Conservation (phyloP, 2,329 filamentous ascomycete species). For the Colletotrichum orchidophilum region DNA sequence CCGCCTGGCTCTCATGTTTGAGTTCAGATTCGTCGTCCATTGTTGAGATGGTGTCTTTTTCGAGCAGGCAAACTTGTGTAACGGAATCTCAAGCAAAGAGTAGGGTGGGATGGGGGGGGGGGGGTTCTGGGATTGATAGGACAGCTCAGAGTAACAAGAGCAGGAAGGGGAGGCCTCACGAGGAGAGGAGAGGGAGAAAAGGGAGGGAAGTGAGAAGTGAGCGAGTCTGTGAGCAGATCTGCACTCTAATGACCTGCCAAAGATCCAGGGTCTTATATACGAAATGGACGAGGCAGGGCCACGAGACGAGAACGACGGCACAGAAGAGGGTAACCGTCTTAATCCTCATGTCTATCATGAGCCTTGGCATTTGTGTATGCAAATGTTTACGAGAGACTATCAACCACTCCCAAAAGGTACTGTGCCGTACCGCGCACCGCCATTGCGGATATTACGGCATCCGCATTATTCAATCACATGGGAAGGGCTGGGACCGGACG, state of each 20-base stretch:
- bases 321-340: slow-evolving; percentile 1
- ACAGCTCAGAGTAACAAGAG: background rate
- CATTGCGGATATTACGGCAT: slow-evolving; percentile 25
- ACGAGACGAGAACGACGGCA: background rate
- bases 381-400: slow-evolving; percentile 9
- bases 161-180: background rate
- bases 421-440: background rate
- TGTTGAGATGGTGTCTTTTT: background rate
- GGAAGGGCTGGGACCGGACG: slow-evolving; percentile 20
- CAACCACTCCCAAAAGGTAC: background rate
- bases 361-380: slow-evolving; percentile 17
- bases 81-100: background rate
- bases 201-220: slow-evolving; percentile 4
- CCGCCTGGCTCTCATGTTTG: slow-evolving; percentile 34
- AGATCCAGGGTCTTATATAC: slow-evolving; percentile 28
- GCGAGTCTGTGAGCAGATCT: slow-evolving; percentile 5
- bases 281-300: background rate
- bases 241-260: background rate
- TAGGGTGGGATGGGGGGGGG: background rate
- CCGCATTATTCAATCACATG: slow-evolving; percentile 28
- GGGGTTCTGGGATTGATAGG: background rate
- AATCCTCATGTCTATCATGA: slow-evolving; percentile 12
- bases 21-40: slow-evolving; percentile 42
- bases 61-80: too few species aligned
- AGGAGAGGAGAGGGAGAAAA: background rate